Base-by-base conservation (phyloP, 441 rosid genomes). In the Bruguiera hainesii region DNA sequence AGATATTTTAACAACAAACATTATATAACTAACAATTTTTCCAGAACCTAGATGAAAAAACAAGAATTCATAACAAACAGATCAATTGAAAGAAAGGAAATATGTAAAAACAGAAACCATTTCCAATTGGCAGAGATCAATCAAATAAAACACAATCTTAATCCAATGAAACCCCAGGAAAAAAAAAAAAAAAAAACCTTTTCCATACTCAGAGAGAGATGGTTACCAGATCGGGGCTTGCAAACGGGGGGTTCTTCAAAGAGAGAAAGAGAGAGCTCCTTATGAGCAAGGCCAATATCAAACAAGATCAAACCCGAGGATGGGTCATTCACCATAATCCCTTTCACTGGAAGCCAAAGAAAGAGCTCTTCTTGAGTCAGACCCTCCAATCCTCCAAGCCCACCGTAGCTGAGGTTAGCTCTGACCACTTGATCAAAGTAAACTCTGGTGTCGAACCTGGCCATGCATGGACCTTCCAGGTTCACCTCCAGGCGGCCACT, bases 191-290 rank as follows among this genome's bases (percentile, higher is more conserved):
- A 5, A 16, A 31, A 21, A 51, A 4, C 21, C 23, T 21, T 53
- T 53, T 2, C 6, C 9, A 7, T 11, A 37, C 3, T 20, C 39
- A 56, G 6, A 56, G 9, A 61, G 52, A 2, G 8, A n/a, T 8
- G 11, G 49, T 35, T 70, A 78, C 91, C 91, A 9, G 46, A 37
- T 76, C 75, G 87, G 30, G 84, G 84, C 67, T 81, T 84, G 75
- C 98, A 93, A 70, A 80, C 82, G 52, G 97, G 97, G 71, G 98
- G 98, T 59, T 83, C 87, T 89, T 93, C 98, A 72, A 91, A 88
- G 37, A 93, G 85, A 75, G 97, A 87, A 46, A 87, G 80, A 71
- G 98, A 89, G 60, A 93, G 89, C 65, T 89, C 93, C 60, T 93
- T 93, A 73, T 79, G 83, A 84, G 97, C 98, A 71, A 93, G 82